These are phyloP conservation scores for Zalerion maritima DNA, from an alignment of 495 filamentous ascomycete genomes.

Conservation along the genomic window DNA sequence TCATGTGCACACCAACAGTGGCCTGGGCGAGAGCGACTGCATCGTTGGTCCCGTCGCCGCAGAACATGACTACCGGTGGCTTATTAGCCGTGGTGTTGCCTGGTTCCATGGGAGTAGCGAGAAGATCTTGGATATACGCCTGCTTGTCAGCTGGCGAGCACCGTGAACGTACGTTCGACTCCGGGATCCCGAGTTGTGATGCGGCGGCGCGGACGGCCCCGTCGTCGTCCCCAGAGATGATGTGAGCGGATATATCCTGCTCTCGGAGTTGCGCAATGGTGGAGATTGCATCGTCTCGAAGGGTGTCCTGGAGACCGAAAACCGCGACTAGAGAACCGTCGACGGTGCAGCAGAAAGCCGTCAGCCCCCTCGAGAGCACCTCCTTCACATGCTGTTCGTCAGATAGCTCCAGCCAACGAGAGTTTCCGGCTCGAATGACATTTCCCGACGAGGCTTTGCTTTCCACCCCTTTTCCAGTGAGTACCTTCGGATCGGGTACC, in stretches of 20 bases:
- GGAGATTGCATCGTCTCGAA: conserved; percentile 40
- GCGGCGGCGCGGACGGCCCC: conserved; percentile 43
- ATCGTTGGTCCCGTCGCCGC: conserved; percentile 73
- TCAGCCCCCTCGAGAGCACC: conserved; percentile 33
- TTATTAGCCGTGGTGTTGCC: conserved; percentile 1
- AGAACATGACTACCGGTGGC: conserved; percentile 42
- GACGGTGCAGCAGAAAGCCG: conserved; percentile 49
- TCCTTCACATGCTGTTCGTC: conserved; percentile 24
- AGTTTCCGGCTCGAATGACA: conserved; percentile 44
- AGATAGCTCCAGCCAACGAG: conserved; percentile 40
- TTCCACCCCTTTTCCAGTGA: conserved; percentile 35
- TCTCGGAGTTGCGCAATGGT: conserved; percentile 35
- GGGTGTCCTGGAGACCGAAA: conserved; percentile 43
- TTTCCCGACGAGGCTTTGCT: conserved; percentile 5
- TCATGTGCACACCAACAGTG: conserved; percentile 59
- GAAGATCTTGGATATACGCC: conserved; percentile 37
- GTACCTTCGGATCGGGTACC: conserved; percentile 26
- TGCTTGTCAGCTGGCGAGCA: conserved; percentile 50
- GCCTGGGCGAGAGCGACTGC: conserved; percentile 58
- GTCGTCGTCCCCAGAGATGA: conserved; percentile 59
- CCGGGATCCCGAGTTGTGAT: conserved; percentile 34
- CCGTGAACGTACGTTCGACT: conserved; percentile 28
- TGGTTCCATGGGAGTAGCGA: conserved; percentile 1
- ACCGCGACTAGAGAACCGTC: conserved; percentile 33
- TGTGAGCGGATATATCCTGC: conserved; percentile 42